These are phyloP conservation scores for Pichia sp. DNA, from an alignment of 1,139 yeast genomes.

Conservation along the genomic window DNA sequence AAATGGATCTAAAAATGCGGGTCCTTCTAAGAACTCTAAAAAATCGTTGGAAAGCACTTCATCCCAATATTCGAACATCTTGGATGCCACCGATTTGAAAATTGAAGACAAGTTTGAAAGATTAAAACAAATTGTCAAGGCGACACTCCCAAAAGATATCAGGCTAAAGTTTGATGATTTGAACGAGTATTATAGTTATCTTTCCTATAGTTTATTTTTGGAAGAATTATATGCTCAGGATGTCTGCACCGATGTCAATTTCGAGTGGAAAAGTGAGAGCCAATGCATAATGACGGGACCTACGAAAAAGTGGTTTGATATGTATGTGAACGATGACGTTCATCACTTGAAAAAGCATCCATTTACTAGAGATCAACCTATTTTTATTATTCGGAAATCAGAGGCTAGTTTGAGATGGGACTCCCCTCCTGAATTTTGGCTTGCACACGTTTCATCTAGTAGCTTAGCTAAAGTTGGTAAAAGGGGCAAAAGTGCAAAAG, in stretches of 20 bases:
- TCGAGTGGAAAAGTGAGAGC: constrained; percentile 41
- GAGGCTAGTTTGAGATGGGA: constrained; percentile 18
- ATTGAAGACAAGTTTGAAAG: constrained; percentile 16
- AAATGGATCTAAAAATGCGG: not conserved
- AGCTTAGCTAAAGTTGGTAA: constrained; percentile 30
- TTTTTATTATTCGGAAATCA: constrained; percentile 38
- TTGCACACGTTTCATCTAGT: constrained; percentile 39
- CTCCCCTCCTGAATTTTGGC: constrained; percentile 48
- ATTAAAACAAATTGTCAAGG: constrained; percentile 20
- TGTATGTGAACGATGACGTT: constrained; percentile 35
- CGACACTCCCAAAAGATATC: constrained; percentile 32
- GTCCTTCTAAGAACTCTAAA: not conserved
- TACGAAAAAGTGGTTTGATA: constrained; percentile 22
- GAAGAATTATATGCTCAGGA: constrained; percentile 51
- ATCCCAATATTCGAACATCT: not conserved
- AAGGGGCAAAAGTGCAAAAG: constrained; percentile 14
- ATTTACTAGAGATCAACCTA: constrained; percentile 43
- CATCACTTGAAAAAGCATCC: constrained; percentile 43
- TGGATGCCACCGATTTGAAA: constrained; percentile 13
- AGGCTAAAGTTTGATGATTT: constrained; percentile 46
- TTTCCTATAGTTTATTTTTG: constrained; percentile 56
- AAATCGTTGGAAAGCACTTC: not conserved
- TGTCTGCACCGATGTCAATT: constrained; percentile 44
- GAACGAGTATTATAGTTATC: constrained; percentile 51
- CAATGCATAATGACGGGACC: constrained; percentile 32